Percentiles rank a stretch among this genome's conserved stretches.
These are phyloP conservation scores for Taphrina deformans DNA, from an alignment of 1,139 yeast genomes.

Conservation along the genomic window DNA sequence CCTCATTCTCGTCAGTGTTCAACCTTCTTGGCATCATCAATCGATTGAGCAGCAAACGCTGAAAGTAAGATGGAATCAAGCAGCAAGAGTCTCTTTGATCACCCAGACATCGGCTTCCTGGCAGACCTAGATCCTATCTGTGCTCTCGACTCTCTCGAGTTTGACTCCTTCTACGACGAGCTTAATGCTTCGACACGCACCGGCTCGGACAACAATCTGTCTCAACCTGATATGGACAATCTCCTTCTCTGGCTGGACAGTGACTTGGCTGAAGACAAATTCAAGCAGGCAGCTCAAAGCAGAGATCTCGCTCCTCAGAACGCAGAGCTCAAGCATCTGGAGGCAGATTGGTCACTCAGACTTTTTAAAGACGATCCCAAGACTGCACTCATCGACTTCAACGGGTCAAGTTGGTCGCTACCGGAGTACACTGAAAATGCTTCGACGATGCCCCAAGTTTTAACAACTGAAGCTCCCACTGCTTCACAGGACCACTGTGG, in stretches of 20 bases:
- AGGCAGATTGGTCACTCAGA: neutral
- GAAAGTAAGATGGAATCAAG: neutral
- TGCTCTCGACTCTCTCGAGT: neutral
- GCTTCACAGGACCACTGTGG: neutral
- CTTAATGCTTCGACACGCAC: neutral
- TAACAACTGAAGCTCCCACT: no score
- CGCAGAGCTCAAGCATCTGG: neutral
- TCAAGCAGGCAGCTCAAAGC: neutral
- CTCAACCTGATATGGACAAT: neutral
- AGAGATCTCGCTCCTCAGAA: neutral
- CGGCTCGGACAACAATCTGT: neutral
- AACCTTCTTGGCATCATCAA: neutral
- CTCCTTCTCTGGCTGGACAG: neutral
- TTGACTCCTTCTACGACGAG: neutral
- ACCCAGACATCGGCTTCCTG: slow-evolving; percentile 1
- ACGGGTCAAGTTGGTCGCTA: neutral
- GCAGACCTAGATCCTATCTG: neutral
- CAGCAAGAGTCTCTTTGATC: slow-evolving; percentile 2
- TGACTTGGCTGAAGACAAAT: neutral
- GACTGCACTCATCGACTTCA: neutral
- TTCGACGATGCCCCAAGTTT: no score
- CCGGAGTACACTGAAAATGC: neutral
- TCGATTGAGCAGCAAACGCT: neutral
- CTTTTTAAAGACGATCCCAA: neutral
- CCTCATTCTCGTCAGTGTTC: neutral